A percentile compares a stretch with the other conserved stretches of the same genome.
phyloP scores from a whole-genome alignment of 495 filamentous ascomycete species.

The Parmelia sp. region DNA sequence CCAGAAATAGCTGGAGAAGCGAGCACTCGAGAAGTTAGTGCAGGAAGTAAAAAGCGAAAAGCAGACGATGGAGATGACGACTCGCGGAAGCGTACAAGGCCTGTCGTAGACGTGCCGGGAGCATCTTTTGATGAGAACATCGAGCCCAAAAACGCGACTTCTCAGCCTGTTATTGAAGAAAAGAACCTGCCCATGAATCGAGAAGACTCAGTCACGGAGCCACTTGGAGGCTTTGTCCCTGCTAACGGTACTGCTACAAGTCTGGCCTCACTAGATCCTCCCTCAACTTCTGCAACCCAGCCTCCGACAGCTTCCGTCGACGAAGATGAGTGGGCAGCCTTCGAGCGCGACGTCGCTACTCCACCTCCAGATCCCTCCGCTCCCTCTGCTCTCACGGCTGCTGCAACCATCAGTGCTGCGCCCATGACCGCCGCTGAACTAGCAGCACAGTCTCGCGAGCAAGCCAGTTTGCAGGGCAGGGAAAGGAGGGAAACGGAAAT shows the following conservation, averaged over 20 bases:
- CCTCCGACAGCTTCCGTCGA: slow-evolving; percentile 42
- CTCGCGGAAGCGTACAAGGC: slow-evolving; percentile 45
- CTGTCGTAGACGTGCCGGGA: slow-evolving; percentile 26
- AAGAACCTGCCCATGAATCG: neutral
- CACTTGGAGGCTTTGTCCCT: neutral
- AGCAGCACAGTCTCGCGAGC: slow-evolving; percentile 55
- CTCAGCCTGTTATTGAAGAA: neutral
- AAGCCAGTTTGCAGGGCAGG: slow-evolving; percentile 46
- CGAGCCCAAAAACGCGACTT: slow-evolving; percentile 6
- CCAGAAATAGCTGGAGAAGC: neutral
- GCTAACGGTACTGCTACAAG: neutral
- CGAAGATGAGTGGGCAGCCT: slow-evolving; percentile 86
- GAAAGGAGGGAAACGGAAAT: slow-evolving; percentile 55
- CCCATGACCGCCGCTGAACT: slow-evolving; percentile 65
- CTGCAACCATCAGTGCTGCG: slow-evolving; percentile 63
- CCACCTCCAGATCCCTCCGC: slow-evolving; percentile 37
- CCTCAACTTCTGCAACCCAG: slow-evolving; percentile 25
- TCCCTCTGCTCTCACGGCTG: slow-evolving; percentile 33
- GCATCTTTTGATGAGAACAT: slow-evolving; percentile 24
- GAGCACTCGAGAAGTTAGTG: slow-evolving; percentile 5
- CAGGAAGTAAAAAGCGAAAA: slow-evolving; percentile 53
- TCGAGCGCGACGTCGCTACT: slow-evolving; percentile 75
- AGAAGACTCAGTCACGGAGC: neutral
- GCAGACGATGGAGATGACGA: slow-evolving; percentile 43
- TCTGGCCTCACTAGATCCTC: neutral